phyloP scores from a whole-genome alignment of 1,139 yeast genomes.

The Yamadazyma triangularis region DNA sequence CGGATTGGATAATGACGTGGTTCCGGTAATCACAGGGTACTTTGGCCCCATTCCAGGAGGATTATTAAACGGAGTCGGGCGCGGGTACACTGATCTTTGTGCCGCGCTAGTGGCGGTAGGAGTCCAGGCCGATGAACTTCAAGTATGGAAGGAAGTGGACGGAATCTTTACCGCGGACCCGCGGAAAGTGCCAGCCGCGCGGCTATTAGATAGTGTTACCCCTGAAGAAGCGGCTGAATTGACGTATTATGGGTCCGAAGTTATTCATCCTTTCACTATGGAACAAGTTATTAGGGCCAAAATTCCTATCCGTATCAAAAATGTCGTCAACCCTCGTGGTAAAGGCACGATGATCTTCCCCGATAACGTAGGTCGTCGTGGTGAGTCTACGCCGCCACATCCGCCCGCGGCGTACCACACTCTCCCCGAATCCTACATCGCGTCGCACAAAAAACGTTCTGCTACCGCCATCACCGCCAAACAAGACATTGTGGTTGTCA shows the following conservation, averaged over 20 bases:
- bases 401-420: conserved; percentile 78
- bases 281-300: conserved; percentile 96
- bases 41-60: conserved; percentile 97
- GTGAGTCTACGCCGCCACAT: conserved; percentile 90
- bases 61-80: conserved; percentile 82
- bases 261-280: conserved; percentile 98
- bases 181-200: conserved; percentile 86
- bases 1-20: conserved; percentile 41
- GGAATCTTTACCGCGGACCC: conserved; percentile 99
- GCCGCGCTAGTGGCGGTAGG: conserved; percentile 97
- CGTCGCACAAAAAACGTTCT: conserved; percentile 56
- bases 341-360: conserved; percentile 92
- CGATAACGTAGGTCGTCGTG: conserved; percentile 77
- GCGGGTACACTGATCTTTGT: conserved; percentile 96
- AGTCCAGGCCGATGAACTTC: conserved; percentile 84
- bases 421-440: conserved; percentile 41
- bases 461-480: conserved; percentile 98
- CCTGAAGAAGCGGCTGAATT: conserved; percentile 99
- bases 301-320: conserved; percentile 93
- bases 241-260: conserved; percentile 96
- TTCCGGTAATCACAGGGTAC: conserved; percentile 94
- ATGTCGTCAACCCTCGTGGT: conserved; percentile 89
- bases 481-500: conserved; percentile 84
- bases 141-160: conserved; percentile 98
- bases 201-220: conserved; percentile 80